Evolutionary conservation across 805 yeast genomes (phyloP).

Genomic region (Wickerhamiella vanderwaltii): DNA sequence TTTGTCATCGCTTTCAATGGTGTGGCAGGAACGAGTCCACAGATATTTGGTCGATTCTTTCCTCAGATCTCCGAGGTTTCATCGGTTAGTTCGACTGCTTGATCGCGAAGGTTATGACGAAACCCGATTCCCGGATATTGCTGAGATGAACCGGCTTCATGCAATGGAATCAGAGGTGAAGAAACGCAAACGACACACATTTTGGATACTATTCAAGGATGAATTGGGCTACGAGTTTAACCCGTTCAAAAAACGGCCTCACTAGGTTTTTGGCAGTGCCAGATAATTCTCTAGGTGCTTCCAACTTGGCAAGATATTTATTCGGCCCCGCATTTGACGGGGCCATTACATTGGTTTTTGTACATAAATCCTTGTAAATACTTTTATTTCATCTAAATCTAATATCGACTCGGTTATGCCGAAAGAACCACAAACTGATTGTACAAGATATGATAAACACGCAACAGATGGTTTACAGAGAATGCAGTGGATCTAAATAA

Average conservation of each 20-base stretch:
- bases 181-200: slow-evolving; percentile 14
- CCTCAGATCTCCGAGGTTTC: slow-evolving; percentile 22
- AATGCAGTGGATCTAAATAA: too few species aligned
- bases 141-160: slow-evolving; percentile 11
- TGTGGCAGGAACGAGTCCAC: slow-evolving; percentile 20
- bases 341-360: too few species aligned
- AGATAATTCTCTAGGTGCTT: too few species aligned
- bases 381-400: too few species aligned
- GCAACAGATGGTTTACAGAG: too few species aligned
- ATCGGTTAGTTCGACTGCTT: slow-evolving; percentile 19
- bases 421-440: too few species aligned
- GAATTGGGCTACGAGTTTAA: slow-evolving; percentile 19
- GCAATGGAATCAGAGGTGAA: slow-evolving; percentile 13
- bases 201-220: slow-evolving; percentile 20
- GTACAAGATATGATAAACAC: too few species aligned
- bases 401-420: too few species aligned
- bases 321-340: too few species aligned
- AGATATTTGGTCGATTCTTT: slow-evolving; percentile 19
- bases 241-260: slow-evolving; percentile 6
- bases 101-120: slow-evolving; percentile 19
- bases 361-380: too few species aligned
- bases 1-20: slow-evolving; percentile 10
- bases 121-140: slow-evolving; percentile 14
- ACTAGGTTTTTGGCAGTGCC: too few species aligned
- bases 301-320: too few species aligned